These are phyloP conservation scores for Aphanomyces astaci DNA, from an alignment of 352 stramenopile species.

Conservation along the genomic window DNA sequence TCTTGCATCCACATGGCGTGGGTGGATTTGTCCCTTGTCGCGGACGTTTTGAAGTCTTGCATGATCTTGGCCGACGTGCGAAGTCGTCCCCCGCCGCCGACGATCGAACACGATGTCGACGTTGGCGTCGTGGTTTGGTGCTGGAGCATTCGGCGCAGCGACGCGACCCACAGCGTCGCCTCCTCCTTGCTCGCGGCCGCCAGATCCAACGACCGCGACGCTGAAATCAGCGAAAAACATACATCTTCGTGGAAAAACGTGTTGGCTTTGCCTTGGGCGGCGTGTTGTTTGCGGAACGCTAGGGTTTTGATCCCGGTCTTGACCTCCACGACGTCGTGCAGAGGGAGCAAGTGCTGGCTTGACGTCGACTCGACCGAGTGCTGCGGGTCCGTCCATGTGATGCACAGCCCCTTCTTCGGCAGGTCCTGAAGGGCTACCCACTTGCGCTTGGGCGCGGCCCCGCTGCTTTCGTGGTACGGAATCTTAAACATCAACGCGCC, in stretches of 20 bases:
- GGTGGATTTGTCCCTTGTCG: constrained; percentile 1
- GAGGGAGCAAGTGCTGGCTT: not conserved
- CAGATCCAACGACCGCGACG: constrained; percentile 55
- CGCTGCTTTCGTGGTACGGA: constrained; percentile 49
- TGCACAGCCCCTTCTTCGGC: constrained; percentile 30
- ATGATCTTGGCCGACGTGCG: constrained; percentile 30
- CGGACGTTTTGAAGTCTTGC: constrained; percentile 38
- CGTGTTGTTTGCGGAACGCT: constrained; percentile 43
- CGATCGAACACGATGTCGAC: not conserved
- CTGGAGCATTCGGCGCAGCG: constrained; percentile 27
- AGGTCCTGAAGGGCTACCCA: constrained; percentile 45
- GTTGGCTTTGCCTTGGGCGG: constrained; percentile 8
- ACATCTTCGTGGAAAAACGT: constrained; percentile 23
- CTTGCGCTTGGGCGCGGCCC: constrained; percentile 36
- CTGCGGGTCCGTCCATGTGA: constrained; percentile 67
- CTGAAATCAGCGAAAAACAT: constrained; percentile 67
- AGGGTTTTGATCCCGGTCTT: constrained; percentile 33
- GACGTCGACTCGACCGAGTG: constrained; percentile 34
- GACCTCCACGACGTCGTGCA: constrained; percentile 23
- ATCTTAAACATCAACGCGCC: constrained; percentile 73
- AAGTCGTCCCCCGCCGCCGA: not conserved
- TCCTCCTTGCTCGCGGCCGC: constrained; percentile 76
- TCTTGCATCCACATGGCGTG: constrained; percentile 43
- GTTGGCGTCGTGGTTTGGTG: not conserved
- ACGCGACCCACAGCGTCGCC: constrained; percentile 47